A percentile compares a stretch with the other conserved stretches of the same genome.
Evolutionary conservation across 1,139 yeast species (phyloP).

Genomic region (Hyphopichia pseudoburtonii): DNA sequence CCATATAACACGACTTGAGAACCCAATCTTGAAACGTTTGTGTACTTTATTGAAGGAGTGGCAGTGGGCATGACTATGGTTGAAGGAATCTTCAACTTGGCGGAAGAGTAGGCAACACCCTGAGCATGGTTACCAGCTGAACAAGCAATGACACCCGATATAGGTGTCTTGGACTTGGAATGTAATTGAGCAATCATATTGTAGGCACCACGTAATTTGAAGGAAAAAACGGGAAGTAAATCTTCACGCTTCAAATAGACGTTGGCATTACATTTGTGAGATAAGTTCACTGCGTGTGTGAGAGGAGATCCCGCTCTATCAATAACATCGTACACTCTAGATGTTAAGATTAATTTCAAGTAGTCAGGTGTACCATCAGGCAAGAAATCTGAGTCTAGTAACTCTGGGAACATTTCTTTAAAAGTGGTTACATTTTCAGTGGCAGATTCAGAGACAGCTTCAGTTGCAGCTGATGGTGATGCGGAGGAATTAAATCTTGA

Average conservation of each 20-base stretch:
- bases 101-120: slow-evolving; percentile 94
- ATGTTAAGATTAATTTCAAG: slow-evolving; percentile 81
- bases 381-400: slow-evolving; percentile 51
- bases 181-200: slow-evolving; percentile 91
- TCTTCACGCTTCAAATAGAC: slow-evolving; percentile 88
- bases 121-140: slow-evolving; percentile 99
- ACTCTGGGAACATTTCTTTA: slow-evolving; percentile 42
- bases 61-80: slow-evolving; percentile 98
- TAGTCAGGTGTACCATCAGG: slow-evolving; percentile 85
- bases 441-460: background rate
- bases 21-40: slow-evolving; percentile 88
- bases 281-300: slow-evolving; percentile 70
- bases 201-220: slow-evolving; percentile 95
- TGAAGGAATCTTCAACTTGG: slow-evolving; percentile 80
- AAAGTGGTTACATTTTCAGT: background rate
- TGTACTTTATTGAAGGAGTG: slow-evolving; percentile 91
- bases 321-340: slow-evolving; percentile 92
- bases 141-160: slow-evolving; percentile 93
- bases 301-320: slow-evolving; percentile 78
- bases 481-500: slow-evolving; percentile 3
- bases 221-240: slow-evolving; percentile 89
- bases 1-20: slow-evolving; percentile 92
- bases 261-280: slow-evolving; percentile 70
- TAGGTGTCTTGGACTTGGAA: slow-evolving; percentile 51
- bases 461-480: background rate